phyloP scores from a whole-genome alignment of 306 rosid genomes.

The Trichosanthes truncata region DNA sequence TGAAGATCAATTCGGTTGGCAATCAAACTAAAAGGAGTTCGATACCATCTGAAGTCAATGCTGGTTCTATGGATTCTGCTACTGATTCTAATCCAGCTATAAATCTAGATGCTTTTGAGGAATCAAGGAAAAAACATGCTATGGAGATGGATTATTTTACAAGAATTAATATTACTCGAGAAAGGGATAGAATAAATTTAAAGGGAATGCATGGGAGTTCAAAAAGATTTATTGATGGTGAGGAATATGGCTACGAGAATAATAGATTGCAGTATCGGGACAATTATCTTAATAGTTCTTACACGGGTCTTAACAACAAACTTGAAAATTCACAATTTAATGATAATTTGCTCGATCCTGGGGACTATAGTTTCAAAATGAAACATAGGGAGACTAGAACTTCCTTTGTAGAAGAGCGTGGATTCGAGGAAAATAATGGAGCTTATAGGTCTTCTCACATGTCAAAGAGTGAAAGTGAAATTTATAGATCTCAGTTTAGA shows the following conservation, averaged over 20 bases:
- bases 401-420: slow-evolving; percentile 45
- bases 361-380: slow-evolving; percentile 35
- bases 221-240: slow-evolving; percentile 15
- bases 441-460: slow-evolving; percentile 32
- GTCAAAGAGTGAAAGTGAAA: slow-evolving; percentile 18
- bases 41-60: slow-evolving; percentile 17
- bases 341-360: slow-evolving; percentile 44
- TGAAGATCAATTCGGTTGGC: slow-evolving; percentile 11
- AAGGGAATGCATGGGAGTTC: slow-evolving; percentile 19
- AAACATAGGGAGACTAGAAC: slow-evolving; percentile 41
- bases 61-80: slow-evolving; percentile 28
- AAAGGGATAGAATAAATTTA: slow-evolving; percentile 19
- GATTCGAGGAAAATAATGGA: slow-evolving; percentile 25
- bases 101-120: slow-evolving; percentile 23
- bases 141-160: slow-evolving; percentile 24
- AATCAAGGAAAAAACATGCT: slow-evolving; percentile 15
- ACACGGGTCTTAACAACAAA: slow-evolving; percentile 30
- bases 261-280: slow-evolving; percentile 36
- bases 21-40: slow-evolving; percentile 26
- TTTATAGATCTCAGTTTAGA: slow-evolving; percentile 21
- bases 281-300: slow-evolving; percentile 33
- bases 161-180: slow-evolving; percentile 16
- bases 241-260: slow-evolving; percentile 31
- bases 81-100: slow-evolving; percentile 17
- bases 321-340: slow-evolving; percentile 41